phyloP scores from a whole-genome alignment of 441 rosid genomes.

The Pelargonium myrrhifolium region DNA sequence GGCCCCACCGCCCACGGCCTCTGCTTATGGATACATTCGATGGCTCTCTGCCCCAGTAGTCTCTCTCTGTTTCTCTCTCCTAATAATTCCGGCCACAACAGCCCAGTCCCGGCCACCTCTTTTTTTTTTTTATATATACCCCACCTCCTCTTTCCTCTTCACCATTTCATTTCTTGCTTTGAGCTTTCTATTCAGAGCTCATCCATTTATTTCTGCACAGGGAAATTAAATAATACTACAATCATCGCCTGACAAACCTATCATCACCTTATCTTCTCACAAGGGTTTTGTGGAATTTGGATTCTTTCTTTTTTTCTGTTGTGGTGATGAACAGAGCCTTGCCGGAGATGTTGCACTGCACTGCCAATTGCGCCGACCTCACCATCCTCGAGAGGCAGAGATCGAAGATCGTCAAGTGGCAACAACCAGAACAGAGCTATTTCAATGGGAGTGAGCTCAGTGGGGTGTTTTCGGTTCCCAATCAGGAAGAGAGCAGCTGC shows the following conservation, averaged over 20 bases:
- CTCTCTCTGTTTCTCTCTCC: conserved; percentile 10
- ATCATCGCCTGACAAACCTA: too few relatives aligned
- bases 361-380: conserved; percentile 30
- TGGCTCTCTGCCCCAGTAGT: conserved; percentile 21
- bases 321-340: conserved; percentile 34
- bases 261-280: neutral
- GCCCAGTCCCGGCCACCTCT: conserved; percentile 20
- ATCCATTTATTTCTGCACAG: too few relatives aligned
- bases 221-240: too few relatives aligned
- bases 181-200: too few relatives aligned
- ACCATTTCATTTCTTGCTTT: neutral
- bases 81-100: conserved; percentile 10
- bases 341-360: conserved; percentile 39
- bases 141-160: conserved; percentile 5
- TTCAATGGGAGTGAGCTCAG: conserved; percentile 23
- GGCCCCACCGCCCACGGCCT: conserved; percentile 37
- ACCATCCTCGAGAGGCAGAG: conserved; percentile 61
- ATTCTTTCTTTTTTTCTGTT: too few relatives aligned
- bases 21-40: conserved; percentile 32
- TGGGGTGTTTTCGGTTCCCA: conserved; percentile 23
- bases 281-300: neutral
- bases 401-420: conserved; percentile 34
- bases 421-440: conserved; percentile 24
- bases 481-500: conserved; percentile 8
- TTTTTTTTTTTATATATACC: conserved; percentile 16